These are phyloP conservation scores for Bipolaris sorokiniana DNA, from an alignment of 2,329 filamentous ascomycete species.

Conservation along the genomic window DNA sequence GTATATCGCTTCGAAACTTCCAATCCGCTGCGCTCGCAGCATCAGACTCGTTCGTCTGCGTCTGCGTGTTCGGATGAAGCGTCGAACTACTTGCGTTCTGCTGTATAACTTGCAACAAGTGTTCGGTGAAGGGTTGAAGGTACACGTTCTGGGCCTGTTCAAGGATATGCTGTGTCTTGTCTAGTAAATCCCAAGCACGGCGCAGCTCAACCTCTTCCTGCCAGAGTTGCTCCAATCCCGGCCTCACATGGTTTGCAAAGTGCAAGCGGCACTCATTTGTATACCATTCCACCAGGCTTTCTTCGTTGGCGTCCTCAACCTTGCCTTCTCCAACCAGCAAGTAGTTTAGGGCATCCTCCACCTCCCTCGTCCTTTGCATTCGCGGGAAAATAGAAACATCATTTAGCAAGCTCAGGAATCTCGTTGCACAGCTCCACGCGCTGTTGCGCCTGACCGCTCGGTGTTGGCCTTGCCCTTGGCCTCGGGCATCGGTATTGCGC, in stretches of 20 bases:
- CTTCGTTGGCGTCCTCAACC: constrained; percentile 36
- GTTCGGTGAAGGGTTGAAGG: constrained; percentile 43
- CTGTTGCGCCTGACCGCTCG: constrained; percentile 45
- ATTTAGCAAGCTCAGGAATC: constrained; percentile 49
- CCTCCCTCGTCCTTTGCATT: constrained; percentile 35
- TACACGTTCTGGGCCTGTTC: constrained; percentile 48
- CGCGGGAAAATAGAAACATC: constrained; percentile 29
- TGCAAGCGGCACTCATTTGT: constrained; percentile 52
- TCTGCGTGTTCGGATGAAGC: constrained; percentile 47
- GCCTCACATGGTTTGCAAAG: constrained; percentile 47
- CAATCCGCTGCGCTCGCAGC: constrained; percentile 28
- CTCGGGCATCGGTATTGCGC: constrained; percentile 44
- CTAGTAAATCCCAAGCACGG: constrained; percentile 42
- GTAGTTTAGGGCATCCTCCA: constrained; percentile 46
- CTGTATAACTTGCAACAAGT: constrained; percentile 42
- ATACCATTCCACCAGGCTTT: constrained; percentile 53
- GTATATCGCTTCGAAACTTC: constrained; percentile 66
- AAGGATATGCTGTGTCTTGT: constrained; percentile 46
- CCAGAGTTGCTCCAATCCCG: constrained; percentile 41
- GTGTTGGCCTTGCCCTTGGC: constrained; percentile 37
- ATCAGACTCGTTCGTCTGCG: constrained; percentile 36
- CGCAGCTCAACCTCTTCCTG: constrained; percentile 29
- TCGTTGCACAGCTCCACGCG: constrained; percentile 57
- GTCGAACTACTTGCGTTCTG: constrained; percentile 30
- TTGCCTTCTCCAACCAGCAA: constrained; percentile 45